Evolutionary conservation across 73 alveolate genomes (phyloP).

Genomic region (Paramecium primaurelia): DNA sequence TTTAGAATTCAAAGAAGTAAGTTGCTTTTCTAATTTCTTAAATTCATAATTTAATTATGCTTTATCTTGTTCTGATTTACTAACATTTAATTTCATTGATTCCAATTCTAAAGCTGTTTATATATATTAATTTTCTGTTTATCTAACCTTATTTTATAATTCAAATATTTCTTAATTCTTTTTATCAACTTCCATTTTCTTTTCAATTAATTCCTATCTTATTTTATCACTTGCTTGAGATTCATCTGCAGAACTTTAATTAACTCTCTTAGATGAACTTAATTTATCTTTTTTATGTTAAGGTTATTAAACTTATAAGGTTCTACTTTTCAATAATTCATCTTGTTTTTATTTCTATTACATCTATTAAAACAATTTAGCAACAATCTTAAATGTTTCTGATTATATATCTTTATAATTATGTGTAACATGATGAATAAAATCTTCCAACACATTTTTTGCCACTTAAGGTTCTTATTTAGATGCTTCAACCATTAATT

Average conservation of each 20-base stretch:
- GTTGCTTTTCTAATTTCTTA: background rate
- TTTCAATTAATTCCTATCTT: background rate
- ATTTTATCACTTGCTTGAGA: background rate
- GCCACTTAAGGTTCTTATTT: background rate
- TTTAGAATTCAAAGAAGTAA: background rate
- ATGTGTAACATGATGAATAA: background rate
- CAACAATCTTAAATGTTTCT: constrained; percentile 16
- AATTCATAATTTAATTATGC: constrained; percentile 9
- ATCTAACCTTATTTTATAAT: background rate
- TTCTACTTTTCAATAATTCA: background rate
- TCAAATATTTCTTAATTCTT: background rate
- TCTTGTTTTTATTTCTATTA: background rate
- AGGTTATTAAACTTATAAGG: background rate
- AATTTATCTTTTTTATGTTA: background rate
- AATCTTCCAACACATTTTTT: background rate
- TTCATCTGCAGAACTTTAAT: background rate
- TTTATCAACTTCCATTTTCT: constrained; percentile 4
- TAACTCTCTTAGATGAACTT: constrained; percentile 2
- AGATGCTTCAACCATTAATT: background rate
- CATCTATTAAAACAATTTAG: background rate
- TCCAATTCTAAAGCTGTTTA: background rate
- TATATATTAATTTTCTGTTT: background rate
- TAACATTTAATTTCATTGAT: background rate
- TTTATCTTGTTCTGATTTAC: background rate
- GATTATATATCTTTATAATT: background rate